Evolutionary conservation across 805 yeast genomes (phyloP), one percentile per base, ranked within the genome.

Genomic region (Wickerhamiella australiensis): DNA sequence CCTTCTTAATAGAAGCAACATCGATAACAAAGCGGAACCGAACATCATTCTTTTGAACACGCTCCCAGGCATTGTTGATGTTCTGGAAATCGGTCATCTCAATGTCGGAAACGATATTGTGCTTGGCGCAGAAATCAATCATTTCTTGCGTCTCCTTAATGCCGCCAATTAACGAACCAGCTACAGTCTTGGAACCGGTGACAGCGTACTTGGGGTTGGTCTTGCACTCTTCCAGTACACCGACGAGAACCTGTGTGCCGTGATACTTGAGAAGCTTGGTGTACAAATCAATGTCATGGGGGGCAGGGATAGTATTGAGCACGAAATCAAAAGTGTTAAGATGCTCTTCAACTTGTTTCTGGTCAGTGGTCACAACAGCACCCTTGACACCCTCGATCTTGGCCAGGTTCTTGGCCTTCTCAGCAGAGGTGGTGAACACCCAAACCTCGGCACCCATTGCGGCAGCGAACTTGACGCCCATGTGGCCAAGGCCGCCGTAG

Each of bases 401-500:
- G 48, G 62, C 46, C 33, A 80, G 80, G 52, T 75, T 77, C 18
- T 64, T 74, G 56, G 68, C 73, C 67, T 79, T 79, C 29, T 65
- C 57, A 43, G 65, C 64, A 45, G 73, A 61, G 60, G 82, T 73
- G 5, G 81, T 74, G 56, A 79, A 65, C 3, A 78, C 78, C 52
- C 67, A 68, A 15, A 77, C 81, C 54, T 77, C 80, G 35, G 81
- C 79, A 36, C 83, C 84, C 53, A 79, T 61, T 3, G 82, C 82
- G 52, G 69, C 69, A 38, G 82, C 78, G 57, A 75, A 76, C 61
- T 71, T 70, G 47, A 79, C 63, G 21, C 73, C 79, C 69, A 77
- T 70, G 67, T 77, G 81, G 45, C 84, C 84, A 51, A 79, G 69
- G 36, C 85, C 85, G 48, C 85, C 85, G 53, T 79, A 71, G 50